Evolutionary conservation across 805 yeast species (phyloP), one percentile per base, ranked within the genome.

Genomic region (Metschnikowia peoriensis): DNA sequence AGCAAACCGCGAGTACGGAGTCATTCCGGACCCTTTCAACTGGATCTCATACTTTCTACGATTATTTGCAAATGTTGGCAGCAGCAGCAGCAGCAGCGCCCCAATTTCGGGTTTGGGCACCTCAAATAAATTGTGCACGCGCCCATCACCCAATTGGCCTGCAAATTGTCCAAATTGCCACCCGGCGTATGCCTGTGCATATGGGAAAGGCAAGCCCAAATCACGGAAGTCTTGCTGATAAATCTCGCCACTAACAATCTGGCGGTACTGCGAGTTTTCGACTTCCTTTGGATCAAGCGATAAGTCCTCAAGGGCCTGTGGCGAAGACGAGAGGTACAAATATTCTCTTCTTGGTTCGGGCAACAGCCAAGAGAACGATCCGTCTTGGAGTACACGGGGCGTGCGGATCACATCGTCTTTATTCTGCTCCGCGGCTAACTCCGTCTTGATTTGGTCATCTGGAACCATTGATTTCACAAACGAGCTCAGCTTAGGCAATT

Each of bases 131-230:
- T 88, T 89, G 7, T 85, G 80, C 1, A 90, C 97, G 54, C 99
- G 74, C 1, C 99, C 99, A 67, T 93, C 99, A 7, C 99, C 99
- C 55, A 93, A 72, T 67, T 94, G 99, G 1, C 98, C 98, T 0
- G 97, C 97, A 82, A 93, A 93, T 58, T 82, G 83, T 2, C 99
- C 98, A 73, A 94, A 93, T 65, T 93, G 99, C 78, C 86, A 90
- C 0, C 99, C 99, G 1, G 98, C 97, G 68, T 93, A 93, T 0
- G 93, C 89, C 67, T 88, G 92, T 11, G 97, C 82, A 68, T 88
- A 93, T 0, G 99, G 98, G 59, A 82, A 82, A 0, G 87, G 78
- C 45, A 60, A 65, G 2, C 49, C 66, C 50, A 39, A 52, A 34
- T 40, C 53, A 32, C 37, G 52, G 41, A 58, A 65, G n/a, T 69